phyloP scores from a whole-genome alignment of 495 filamentous ascomycete species.

The Zalerion maritima region DNA sequence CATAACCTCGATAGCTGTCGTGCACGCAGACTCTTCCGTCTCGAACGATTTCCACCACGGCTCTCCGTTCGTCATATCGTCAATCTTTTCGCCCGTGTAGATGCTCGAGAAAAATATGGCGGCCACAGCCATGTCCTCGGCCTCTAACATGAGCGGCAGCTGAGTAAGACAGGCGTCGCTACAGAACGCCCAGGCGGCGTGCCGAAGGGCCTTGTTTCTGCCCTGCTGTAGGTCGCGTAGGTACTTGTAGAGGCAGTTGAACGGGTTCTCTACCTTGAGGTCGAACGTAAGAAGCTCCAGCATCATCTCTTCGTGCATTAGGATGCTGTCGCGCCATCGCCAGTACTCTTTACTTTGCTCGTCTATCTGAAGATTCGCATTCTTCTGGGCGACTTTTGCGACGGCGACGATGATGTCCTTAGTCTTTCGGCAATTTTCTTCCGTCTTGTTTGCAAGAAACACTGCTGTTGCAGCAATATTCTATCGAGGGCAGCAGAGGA shows the following conservation, averaged over 20 bases:
- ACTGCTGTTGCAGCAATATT: conserved; percentile 76
- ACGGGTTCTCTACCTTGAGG: conserved; percentile 71
- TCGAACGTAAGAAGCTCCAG: conserved; percentile 92
- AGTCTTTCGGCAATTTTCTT: conserved; percentile 88
- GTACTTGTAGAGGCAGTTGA: conserved; percentile 65
- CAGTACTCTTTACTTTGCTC: conserved; percentile 95
- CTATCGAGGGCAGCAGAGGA: no score
- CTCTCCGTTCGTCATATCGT: conserved; percentile 54
- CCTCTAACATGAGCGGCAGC: conserved; percentile 66
- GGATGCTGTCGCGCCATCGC: conserved; percentile 87
- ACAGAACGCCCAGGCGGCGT: conserved; percentile 80
- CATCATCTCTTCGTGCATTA: conserved; percentile 79
- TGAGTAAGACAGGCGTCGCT: conserved; percentile 77
- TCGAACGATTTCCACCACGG: conserved; percentile 74
- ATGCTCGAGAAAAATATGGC: conserved; percentile 74
- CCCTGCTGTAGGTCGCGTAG: conserved; percentile 52
- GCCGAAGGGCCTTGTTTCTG: conserved; percentile 60
- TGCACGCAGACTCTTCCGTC: conserved; percentile 47
- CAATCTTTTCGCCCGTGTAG: conserved; percentile 52
- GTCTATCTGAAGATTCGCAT: conserved; percentile 70
- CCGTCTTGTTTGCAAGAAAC: conserved; percentile 91
- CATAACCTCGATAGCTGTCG: conserved; percentile 52
- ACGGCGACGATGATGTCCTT: conserved; percentile 85
- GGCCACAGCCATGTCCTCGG: conserved; percentile 67
- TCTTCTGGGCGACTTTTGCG: conserved; percentile 88